phyloP scores from a whole-genome alignment of 1,139 yeast genomes.

The Yamadazyma oceani region DNA sequence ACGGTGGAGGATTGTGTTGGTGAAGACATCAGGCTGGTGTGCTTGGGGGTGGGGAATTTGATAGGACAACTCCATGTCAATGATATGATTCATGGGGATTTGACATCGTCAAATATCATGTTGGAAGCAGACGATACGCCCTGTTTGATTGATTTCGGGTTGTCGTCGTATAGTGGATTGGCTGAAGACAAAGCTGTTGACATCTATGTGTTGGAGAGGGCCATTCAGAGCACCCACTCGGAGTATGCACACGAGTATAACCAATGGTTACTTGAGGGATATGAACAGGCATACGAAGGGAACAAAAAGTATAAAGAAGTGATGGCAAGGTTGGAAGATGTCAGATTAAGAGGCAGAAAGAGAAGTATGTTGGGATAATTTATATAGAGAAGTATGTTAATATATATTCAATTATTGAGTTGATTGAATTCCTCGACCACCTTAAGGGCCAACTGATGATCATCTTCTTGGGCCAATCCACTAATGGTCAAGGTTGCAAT shows the following conservation, averaged over 20 bases:
- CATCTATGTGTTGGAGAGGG: slow-evolving; percentile 88
- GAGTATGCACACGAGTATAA: slow-evolving; percentile 62
- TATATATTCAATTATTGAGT: too few species aligned
- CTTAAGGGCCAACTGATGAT: slow-evolving; percentile 35
- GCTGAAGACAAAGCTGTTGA: slow-evolving; percentile 97
- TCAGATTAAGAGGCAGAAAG: slow-evolving; percentile 89
- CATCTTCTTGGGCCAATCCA: slow-evolving; percentile 53
- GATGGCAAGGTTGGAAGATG: slow-evolving; percentile 70
- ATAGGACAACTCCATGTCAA: slow-evolving; percentile 72
- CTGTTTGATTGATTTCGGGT: slow-evolving; percentile 85
- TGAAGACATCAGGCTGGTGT: slow-evolving; percentile 39
- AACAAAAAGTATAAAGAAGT: slow-evolving; percentile 55
- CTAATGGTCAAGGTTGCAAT: slow-evolving; percentile 60
- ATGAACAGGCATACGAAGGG: slow-evolving; percentile 43
- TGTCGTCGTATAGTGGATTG: slow-evolving; percentile 71
- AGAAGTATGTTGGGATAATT: slow-evolving; percentile 80
- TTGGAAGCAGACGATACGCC: slow-evolving; percentile 44
- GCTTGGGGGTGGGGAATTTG: slow-evolving; percentile 60
- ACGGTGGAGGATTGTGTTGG: slow-evolving; percentile 26
- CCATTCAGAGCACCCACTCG: slow-evolving; percentile 89
- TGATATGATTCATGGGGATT: slow-evolving; percentile 91
- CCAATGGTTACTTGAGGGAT: slow-evolving; percentile 74
- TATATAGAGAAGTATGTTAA: background rate
- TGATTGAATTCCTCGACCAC: background rate
- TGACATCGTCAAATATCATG: slow-evolving; percentile 87